These are phyloP conservation scores for Paramecium octaurelia DNA, from an alignment of 73 alveolate genomes.

Conservation along the genomic window DNA sequence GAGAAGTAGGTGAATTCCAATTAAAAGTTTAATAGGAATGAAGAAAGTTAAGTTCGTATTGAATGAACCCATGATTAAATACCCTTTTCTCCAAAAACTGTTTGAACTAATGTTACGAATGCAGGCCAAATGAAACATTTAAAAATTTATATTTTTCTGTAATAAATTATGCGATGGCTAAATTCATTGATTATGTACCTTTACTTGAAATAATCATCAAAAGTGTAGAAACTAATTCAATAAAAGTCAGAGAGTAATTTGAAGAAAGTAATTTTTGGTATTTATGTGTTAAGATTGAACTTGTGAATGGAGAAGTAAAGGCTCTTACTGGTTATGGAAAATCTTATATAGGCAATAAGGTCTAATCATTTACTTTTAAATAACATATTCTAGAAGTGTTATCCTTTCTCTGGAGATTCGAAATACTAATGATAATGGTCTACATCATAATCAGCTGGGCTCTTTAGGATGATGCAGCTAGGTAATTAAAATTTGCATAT, in stretches of 20 bases:
- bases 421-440: not conserved
- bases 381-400: not conserved
- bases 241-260: not conserved
- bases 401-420: not conserved
- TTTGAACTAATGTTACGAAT: not conserved
- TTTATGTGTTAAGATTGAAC: not conserved
- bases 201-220: not conserved
- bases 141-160: not conserved
- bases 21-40: not conserved
- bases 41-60: not conserved
- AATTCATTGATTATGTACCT: not conserved
- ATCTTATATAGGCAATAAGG: not conserved
- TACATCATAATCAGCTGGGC: not conserved
- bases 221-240: not conserved
- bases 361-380: not conserved
- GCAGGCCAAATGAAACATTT: not conserved
- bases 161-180: not conserved
- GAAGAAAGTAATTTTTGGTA: not conserved
- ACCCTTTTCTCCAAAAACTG: not conserved
- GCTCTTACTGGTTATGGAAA: not conserved
- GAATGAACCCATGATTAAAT: not conserved
- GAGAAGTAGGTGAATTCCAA: not conserved
- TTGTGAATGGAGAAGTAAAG: constrained; percentile 38
- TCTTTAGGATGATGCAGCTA: not conserved
- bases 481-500: not conserved